phyloP scores from a whole-genome alignment of 1,139 yeast genomes.

The Zygosaccharomyces sapae region DNA sequence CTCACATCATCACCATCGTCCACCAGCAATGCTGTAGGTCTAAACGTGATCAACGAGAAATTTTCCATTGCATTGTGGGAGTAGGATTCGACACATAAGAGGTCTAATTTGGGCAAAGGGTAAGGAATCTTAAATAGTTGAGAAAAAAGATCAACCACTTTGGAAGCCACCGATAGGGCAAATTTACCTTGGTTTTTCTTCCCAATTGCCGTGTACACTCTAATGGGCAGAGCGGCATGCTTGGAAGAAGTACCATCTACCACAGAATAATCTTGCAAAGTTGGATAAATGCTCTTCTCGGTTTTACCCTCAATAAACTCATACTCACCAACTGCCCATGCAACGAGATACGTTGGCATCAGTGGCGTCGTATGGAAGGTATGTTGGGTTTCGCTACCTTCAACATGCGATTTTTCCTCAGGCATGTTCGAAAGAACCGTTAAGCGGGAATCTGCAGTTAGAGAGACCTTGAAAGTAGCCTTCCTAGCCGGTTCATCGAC shows the following conservation, averaged over 20 bases:
- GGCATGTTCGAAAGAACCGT: conserved; percentile 83
- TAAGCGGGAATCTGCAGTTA: conserved; percentile 55
- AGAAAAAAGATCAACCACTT: conserved; percentile 63
- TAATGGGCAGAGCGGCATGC: conserved; percentile 47
- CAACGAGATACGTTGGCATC: conserved; percentile 73
- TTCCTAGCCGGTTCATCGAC: conserved; percentile 83
- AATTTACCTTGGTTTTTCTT: conserved; percentile 56
- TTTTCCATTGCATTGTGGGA: conserved; percentile 83
- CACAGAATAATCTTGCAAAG: conserved; percentile 14
- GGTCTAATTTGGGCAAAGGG: conserved; percentile 69
- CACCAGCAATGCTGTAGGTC: conserved; percentile 63
- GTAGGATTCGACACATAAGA: conserved; percentile 71
- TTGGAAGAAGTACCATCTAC: conserved; percentile 15
- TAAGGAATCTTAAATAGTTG: conserved; percentile 60
- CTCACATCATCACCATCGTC: conserved; percentile 46
- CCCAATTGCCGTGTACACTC: conserved; percentile 72
- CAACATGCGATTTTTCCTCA: conserved; percentile 45
- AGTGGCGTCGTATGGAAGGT: conserved; percentile 56
- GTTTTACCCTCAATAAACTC: conserved; percentile 59
- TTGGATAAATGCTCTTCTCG: conserved; percentile 44
- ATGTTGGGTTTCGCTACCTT: conserved; percentile 49
- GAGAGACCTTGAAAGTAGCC: conserved; percentile 67
- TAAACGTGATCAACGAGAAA: conserved; percentile 71
- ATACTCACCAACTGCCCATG: conserved; percentile 74
- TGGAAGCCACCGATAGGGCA: conserved; percentile 64